Conservation (phyloP, 345 rosid species). For the Iberis pinnata region DNA sequence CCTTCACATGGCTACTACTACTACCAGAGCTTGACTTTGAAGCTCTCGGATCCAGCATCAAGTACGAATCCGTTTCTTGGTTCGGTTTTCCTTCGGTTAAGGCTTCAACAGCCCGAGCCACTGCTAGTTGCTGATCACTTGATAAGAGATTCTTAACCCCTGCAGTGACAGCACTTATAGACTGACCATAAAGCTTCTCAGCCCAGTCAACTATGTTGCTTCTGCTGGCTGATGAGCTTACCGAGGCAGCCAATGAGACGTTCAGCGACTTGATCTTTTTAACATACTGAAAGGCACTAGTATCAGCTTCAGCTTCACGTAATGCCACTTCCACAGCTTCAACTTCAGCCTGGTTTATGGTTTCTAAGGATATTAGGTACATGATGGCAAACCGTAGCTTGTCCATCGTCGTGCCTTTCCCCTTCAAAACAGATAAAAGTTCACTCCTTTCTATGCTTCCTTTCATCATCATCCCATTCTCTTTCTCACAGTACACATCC, state of each 20-base stretch:
- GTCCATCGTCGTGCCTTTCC: slow-evolving; percentile 83
- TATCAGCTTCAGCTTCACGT: slow-evolving; percentile 74
- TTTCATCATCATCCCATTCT: slow-evolving; percentile 83
- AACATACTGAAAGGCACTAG: slow-evolving; percentile 87
- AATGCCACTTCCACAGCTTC: slow-evolving; percentile 84
- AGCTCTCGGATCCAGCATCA: slow-evolving; percentile 82
- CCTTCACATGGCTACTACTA: slow-evolving; percentile 65
- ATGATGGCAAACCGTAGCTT: slow-evolving; percentile 90
- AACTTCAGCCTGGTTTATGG: slow-evolving; percentile 70
- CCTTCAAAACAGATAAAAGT: slow-evolving; percentile 62
- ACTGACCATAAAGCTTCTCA: slow-evolving; percentile 89
- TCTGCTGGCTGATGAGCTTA: slow-evolving; percentile 83
- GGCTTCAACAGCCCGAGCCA: slow-evolving; percentile 86
- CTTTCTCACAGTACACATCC: slow-evolving; percentile 83
- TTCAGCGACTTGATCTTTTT: slow-evolving; percentile 90
- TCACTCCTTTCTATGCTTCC: slow-evolving; percentile 76
- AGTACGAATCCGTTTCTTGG: slow-evolving; percentile 81
- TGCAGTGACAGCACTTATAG: slow-evolving; percentile 90
- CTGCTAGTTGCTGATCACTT: slow-evolving; percentile 76
- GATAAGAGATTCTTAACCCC: slow-evolving; percentile 93
- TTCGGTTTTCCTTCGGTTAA: slow-evolving; percentile 92
- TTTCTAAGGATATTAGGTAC: slow-evolving; percentile 80
- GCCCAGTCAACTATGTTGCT: slow-evolving; percentile 99
- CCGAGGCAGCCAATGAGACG: slow-evolving; percentile 82
- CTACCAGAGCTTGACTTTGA: slow-evolving; percentile 69